phyloP scores from a whole-genome alignment of 176 grass and related monocot genomes.

The Dendrocalamus sinicus region DNA sequence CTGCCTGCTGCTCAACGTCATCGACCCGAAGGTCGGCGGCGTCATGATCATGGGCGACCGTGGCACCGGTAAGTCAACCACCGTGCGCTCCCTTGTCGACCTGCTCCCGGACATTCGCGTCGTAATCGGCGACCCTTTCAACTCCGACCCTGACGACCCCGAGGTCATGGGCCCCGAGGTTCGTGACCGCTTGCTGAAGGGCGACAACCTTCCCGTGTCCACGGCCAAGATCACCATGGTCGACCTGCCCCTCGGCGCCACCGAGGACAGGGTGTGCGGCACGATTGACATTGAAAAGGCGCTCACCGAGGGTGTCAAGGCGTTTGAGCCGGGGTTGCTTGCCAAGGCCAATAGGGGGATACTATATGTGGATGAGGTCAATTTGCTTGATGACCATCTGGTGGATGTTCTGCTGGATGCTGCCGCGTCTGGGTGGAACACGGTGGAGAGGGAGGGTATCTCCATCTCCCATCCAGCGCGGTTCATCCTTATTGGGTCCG shows the following conservation, averaged over 20 bases:
- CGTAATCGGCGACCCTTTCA: conserved; percentile 91
- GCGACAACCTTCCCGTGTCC: conserved; percentile 55
- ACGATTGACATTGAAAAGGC: conserved; percentile 99
- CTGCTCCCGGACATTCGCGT: conserved; percentile 88
- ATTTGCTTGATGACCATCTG: conserved; percentile 89
- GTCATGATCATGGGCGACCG: conserved; percentile 99
- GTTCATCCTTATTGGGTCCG: conserved; percentile 96
- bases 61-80: conserved; percentile 94
- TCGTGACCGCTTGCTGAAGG: conserved; percentile 57
- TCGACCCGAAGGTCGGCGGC: conserved; percentile 98
- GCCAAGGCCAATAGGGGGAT: conserved; percentile 98
- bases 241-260: conserved; percentile 94
- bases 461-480: conserved; percentile 95
- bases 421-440: conserved; percentile 93
- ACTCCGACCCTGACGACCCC: conserved; percentile 91
- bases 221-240: conserved; percentile 93
- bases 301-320: conserved; percentile 95
- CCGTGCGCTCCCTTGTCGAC: conserved; percentile 93
- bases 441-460: conserved; percentile 97
- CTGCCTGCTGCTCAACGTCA: conserved; percentile 94
- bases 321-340: conserved; percentile 89
- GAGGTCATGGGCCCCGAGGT: conserved; percentile 87
- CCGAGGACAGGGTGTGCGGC: conserved; percentile 95
- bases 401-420: conserved; percentile 93
- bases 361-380: conserved; percentile 96